Evolutionary conservation across 2,329 filamentous ascomycete species (phyloP).

Genomic region (Metarhizium humberi): DNA sequence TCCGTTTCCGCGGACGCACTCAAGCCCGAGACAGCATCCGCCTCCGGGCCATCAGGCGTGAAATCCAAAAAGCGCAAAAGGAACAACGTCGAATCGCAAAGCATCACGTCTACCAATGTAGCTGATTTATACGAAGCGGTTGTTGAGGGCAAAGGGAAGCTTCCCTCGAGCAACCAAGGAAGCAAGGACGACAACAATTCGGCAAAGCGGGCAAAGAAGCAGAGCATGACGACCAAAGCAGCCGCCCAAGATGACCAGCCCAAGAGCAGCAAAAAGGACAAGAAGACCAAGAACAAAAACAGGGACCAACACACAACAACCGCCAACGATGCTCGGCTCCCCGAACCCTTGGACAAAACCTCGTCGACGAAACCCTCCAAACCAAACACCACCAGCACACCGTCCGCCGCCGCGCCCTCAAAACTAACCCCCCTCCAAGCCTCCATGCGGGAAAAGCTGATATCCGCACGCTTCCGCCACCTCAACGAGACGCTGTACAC

Average conservation of each 20-base stretch:
- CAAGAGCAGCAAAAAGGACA: conserved; percentile 29
- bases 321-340: conserved; percentile 7
- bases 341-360: conserved; percentile 11
- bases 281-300: conserved; percentile 13
- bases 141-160: conserved; percentile 51
- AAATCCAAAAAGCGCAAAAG: conserved; percentile 53
- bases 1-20: conserved; percentile 64
- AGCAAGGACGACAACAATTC: conserved; percentile 12
- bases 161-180: conserved; percentile 10
- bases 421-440: conserved; percentile 88
- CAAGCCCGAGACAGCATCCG: conserved; percentile 52
- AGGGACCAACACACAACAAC: not conserved
- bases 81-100: conserved; percentile 15
- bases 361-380: conserved; percentile 4
- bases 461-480: conserved; percentile 92
- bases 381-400: not conserved
- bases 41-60: conserved; percentile 24
- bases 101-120: conserved; percentile 61
- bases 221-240: not conserved
- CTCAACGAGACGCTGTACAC: conserved; percentile 97
- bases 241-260: not conserved
- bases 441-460: conserved; percentile 88
- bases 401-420: conserved; percentile 16
- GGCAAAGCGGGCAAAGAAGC: conserved; percentile 5
- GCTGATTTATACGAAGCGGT: conserved; percentile 70